Percentiles rank a stretch among this genome's conserved stretches.
Conservation (phyloP, 306 rosid genomes). For the Ceratonia siliqua region DNA sequence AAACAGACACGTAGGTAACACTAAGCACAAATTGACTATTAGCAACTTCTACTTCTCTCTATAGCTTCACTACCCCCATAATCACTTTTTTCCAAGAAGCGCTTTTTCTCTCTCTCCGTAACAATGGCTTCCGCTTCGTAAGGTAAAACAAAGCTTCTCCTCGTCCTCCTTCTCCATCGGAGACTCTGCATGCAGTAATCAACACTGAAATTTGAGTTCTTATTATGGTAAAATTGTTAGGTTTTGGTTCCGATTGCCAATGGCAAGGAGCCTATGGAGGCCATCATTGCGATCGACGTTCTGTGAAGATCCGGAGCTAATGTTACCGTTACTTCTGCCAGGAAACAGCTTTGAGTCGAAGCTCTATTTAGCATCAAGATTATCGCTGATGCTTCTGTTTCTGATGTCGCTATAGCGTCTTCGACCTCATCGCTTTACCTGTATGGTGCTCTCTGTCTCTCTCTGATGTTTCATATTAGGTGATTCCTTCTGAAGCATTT, state of each 20-base stretch:
- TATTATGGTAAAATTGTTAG: slow-evolving; percentile 27
- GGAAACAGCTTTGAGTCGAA: slow-evolving; percentile 58
- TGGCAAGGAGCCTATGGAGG: slow-evolving; percentile 92
- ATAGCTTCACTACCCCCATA: slow-evolving; percentile 34
- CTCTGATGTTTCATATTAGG: background rate
- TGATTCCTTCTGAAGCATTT: background rate
- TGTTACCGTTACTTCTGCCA: slow-evolving; percentile 82
- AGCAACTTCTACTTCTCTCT: slow-evolving; percentile 1
- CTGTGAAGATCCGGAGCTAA: slow-evolving; percentile 92
- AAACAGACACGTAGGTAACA: too few relatives aligned
- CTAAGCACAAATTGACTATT: slow-evolving; percentile 49
- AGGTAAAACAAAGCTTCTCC: slow-evolving; percentile 19
- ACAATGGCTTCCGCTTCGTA: slow-evolving; percentile 47
- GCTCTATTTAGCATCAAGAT: slow-evolving; percentile 75
- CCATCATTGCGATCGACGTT: slow-evolving; percentile 78
- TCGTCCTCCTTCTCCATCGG: background rate
- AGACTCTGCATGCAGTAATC: background rate
- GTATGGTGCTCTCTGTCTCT: slow-evolving; percentile 33
- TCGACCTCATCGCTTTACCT: slow-evolving; percentile 85
- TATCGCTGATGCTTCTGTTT: slow-evolving; percentile 69
- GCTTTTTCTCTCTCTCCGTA: slow-evolving; percentile 38
- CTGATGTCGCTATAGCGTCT: slow-evolving; percentile 53
- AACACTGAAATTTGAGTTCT: background rate
- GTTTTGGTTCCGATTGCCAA: slow-evolving; percentile 87
- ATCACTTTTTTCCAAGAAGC: slow-evolving; percentile 14